Conservation (phyloP, 176 grass and related monocot species). For the Carex pumila region DNA sequence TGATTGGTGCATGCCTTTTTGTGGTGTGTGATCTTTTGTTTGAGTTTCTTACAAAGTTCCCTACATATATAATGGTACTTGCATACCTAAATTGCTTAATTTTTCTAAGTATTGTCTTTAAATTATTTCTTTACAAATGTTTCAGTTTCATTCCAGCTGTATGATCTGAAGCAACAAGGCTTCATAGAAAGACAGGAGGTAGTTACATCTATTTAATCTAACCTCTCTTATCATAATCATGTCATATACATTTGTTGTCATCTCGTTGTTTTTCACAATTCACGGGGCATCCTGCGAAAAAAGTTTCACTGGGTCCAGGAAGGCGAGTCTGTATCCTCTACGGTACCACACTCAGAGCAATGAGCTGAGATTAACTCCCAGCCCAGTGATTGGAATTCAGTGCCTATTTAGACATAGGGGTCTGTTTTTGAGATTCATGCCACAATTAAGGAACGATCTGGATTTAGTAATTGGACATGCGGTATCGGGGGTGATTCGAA, state of each 20-base stretch:
- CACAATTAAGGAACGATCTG: no score
- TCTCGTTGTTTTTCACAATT: not conserved
- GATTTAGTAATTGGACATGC: no score
- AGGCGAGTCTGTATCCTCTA: no score
- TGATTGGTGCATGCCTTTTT: not conserved
- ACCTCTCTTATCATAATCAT: not conserved
- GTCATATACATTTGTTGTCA: not conserved
- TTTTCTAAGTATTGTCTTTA: not conserved
- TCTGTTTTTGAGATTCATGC: no score
- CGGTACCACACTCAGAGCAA: no score
- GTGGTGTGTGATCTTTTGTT: not conserved
- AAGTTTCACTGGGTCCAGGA: not conserved
- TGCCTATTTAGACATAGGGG: no score
- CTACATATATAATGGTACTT: not conserved
- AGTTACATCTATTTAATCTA: not conserved
- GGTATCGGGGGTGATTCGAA: no score
- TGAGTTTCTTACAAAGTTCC: not conserved
- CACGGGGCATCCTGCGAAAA: not conserved
- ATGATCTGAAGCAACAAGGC: slow-evolving; percentile 37
- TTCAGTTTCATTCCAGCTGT: slow-evolving; percentile 36
- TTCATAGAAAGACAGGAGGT: slow-evolving; percentile 40
- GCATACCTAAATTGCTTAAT: not conserved
- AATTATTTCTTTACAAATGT: not conserved
- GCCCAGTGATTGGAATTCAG: no score
- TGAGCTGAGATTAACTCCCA: no score